A percentile compares a stretch with the other conserved stretches of the same genome.
These are phyloP conservation scores for Cyclotella kingstonii DNA, from an alignment of 108 stramenopile genomes.

Conservation along the genomic window DNA sequence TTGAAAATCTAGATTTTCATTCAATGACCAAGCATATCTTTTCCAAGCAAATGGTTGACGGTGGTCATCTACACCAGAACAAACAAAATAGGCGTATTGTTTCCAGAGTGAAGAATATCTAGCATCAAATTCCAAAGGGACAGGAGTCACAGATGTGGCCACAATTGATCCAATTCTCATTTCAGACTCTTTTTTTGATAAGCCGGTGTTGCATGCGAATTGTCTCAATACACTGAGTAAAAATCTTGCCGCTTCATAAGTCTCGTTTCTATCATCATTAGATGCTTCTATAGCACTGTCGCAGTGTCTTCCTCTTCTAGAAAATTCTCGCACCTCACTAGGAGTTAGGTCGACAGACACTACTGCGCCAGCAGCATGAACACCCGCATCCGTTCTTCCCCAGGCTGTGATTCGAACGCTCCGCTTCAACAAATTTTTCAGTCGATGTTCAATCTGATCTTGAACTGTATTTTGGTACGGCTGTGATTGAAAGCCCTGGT, in stretches of 20 bases:
- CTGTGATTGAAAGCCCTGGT: conserved; percentile 32
- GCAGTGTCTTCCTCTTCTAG: background rate
- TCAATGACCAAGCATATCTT: conserved; percentile 21
- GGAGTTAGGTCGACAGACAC: conserved; percentile 15
- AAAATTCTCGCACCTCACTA: conserved; percentile 11
- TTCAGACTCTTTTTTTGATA: background rate
- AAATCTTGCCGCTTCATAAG: conserved; percentile 15
- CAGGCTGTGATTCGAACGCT: conserved; percentile 16
- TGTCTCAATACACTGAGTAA: conserved; percentile 17
- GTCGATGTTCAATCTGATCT: conserved; percentile 27
- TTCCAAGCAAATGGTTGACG: conserved; percentile 21
- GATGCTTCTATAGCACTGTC: background rate
- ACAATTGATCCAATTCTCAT: conserved; percentile 22
- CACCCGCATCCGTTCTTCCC: conserved; percentile 34
- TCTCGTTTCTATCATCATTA: background rate
- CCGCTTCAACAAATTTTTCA: conserved; percentile 14
- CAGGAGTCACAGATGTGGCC: conserved; percentile 14
- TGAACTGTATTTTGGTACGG: conserved; percentile 34
- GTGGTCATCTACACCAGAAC: background rate
- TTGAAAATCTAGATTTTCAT: conserved; percentile 3
- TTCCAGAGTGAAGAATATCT: conserved; percentile 35
- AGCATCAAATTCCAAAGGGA: conserved; percentile 26
- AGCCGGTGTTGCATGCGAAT: conserved; percentile 25
- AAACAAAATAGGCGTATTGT: conserved; percentile 26
- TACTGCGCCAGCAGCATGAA: conserved; percentile 22